Percentiles rank a stretch among this genome's conserved stretches.
Evolutionary conservation across 176 grass and related monocot species (phyloP).

Genomic region (Phoenix roebelenii): DNA sequence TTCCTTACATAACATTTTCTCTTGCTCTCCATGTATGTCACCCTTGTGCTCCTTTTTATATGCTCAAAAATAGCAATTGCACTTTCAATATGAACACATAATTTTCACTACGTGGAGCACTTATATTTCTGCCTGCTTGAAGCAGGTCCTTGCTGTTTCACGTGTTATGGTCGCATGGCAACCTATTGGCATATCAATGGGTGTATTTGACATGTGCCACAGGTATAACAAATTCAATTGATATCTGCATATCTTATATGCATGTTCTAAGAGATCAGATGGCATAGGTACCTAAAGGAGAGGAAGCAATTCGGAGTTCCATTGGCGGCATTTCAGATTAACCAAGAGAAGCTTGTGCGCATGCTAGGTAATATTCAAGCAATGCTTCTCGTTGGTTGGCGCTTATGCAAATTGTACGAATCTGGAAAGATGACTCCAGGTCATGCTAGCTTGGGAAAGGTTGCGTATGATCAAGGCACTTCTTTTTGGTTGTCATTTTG

Average conservation of each 20-base stretch:
- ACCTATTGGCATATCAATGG: conserved; percentile 87
- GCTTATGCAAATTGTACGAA: conserved; percentile 83
- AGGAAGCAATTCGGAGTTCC: conserved; percentile 90
- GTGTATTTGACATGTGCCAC: conserved; percentile 83
- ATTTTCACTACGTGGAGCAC: too few relatives aligned
- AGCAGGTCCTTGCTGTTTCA: conserved; percentile 70
- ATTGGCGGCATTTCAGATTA: conserved; percentile 80
- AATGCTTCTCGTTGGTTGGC: conserved; percentile 90
- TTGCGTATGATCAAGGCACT: conserved; percentile 14
- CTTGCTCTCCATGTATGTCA: too few relatives aligned
- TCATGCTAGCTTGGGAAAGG: conserved; percentile 83
- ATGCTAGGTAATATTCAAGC: conserved; percentile 95
- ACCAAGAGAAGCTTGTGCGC: conserved; percentile 91
- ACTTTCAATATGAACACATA: too few relatives aligned
- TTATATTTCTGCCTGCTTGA: conserved; percentile 2
- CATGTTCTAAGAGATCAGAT: too few relatives aligned
- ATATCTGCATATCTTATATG: too few relatives aligned
- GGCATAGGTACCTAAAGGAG: conserved; percentile 81
- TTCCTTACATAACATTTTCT: too few relatives aligned
- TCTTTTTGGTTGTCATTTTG: not conserved
- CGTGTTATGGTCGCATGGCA: conserved; percentile 83
- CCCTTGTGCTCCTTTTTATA: too few relatives aligned
- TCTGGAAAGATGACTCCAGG: conserved; percentile 91
- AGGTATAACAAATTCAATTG: conserved; percentile 19
- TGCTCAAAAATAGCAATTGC: too few relatives aligned